Conservation (phyloP, 768 basidiomycete genomes). For the Asterophora parasitica region DNA sequence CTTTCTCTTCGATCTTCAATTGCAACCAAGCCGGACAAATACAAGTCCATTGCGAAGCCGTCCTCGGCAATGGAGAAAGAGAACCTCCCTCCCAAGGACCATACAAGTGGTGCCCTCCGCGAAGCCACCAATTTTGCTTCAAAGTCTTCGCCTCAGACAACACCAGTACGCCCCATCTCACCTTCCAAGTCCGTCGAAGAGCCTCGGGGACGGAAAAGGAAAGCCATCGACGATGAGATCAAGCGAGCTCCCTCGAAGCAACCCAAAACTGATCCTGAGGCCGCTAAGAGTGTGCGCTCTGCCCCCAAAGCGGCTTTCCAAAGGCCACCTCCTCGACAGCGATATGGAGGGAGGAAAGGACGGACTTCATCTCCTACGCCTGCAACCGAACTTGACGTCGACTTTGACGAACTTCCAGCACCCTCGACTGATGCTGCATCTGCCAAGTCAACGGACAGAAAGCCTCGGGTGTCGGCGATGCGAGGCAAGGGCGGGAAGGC, state of each 20-base stretch:
- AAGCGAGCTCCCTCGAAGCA: constrained; percentile 8
- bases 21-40: neutral
- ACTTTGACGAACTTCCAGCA: constrained; percentile 30
- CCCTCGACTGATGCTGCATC: constrained; percentile 4
- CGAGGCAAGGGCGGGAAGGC: constrained; percentile 26
- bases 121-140: too few relatives aligned
- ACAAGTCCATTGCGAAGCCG: neutral
- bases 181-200: neutral
- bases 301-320: neutral
- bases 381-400: constrained; percentile 12
- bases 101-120: too few relatives aligned
- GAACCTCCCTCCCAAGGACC: too few relatives aligned
- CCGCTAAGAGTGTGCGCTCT: neutral
- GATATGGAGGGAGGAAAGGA: constrained; percentile 26
- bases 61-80: neutral
- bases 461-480: constrained; percentile 22
- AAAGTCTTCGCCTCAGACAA: too few relatives aligned
- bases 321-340: constrained; percentile 20
- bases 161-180: too few relatives aligned
- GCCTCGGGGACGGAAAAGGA: constrained; percentile 9
- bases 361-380: constrained; percentile 26
- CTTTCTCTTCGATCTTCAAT: neutral
- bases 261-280: neutral
- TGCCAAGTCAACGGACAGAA: constrained; percentile 1
- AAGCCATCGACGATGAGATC: constrained; percentile 1